Conservation (phyloP, 139 green algal species). For the Coccomyxa sp. region DNA sequence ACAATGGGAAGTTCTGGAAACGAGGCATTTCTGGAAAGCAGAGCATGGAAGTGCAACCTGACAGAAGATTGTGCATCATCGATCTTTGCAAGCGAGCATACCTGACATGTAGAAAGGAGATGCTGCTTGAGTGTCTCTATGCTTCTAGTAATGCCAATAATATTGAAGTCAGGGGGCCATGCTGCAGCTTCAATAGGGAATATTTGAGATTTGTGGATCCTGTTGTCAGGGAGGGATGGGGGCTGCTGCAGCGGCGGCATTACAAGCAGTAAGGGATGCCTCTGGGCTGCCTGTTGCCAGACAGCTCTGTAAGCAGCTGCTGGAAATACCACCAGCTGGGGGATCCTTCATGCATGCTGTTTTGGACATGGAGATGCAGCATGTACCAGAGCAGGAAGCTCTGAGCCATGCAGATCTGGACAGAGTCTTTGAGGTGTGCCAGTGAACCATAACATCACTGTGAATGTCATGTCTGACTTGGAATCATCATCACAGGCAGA, state of each 20-base stretch:
- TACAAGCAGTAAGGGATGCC: conserved; percentile 6
- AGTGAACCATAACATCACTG: neutral
- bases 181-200: neutral
- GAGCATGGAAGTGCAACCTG: neutral
- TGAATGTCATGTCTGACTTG: neutral
- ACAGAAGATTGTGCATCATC: neutral
- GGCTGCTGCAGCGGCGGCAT: conserved; percentile 27
- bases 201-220: neutral
- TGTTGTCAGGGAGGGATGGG: conserved; percentile 42
- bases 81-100: neutral
- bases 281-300: conserved; percentile 38
- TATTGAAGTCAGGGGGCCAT: neutral
- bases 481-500: neutral
- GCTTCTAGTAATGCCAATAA: too few relatives aligned
- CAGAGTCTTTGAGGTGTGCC: neutral
- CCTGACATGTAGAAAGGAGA: neutral
- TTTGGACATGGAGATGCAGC: conserved; percentile 43
- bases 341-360: conserved; percentile 49
- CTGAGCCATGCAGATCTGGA: neutral
- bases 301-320: conserved; percentile 39
- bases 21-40: neutral
- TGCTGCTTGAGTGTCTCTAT: neutral
- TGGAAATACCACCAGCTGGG: conserved; percentile 49
- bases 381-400: neutral
- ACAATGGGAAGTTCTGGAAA: neutral